phyloP scores from a whole-genome alignment of 345 rosid species.

The Erucastrum elatum region DNA sequence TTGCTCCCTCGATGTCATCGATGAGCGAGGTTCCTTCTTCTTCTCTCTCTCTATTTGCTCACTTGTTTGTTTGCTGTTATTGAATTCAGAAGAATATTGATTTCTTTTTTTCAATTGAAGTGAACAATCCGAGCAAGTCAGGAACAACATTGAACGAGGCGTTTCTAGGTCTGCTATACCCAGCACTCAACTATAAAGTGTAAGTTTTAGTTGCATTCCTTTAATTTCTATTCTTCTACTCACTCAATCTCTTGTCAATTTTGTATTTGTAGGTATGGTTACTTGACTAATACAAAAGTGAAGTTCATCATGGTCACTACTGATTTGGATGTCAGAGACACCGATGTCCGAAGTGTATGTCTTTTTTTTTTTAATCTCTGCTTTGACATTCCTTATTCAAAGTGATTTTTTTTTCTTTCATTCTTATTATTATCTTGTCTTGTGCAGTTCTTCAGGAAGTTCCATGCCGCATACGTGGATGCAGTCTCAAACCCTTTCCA shows the following conservation, averaged over 20 bases:
- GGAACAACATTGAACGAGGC: slow-evolving; percentile 77
- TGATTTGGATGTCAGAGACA: slow-evolving; percentile 79
- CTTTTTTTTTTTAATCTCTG: background rate
- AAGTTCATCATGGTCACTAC: slow-evolving; percentile 80
- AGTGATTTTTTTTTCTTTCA: background rate
- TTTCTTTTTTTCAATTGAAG: too few relatives aligned
- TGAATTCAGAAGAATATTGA: background rate
- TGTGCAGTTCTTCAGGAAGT: slow-evolving; percentile 52
- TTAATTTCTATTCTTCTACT: background rate
- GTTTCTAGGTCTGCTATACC: slow-evolving; percentile 82
- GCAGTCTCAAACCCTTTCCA: slow-evolving; percentile 91
- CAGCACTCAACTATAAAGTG: slow-evolving; percentile 90
- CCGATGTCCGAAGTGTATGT: slow-evolving; percentile 83
- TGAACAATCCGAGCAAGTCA: slow-evolving; percentile 88
- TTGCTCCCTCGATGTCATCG: slow-evolving; percentile 60
- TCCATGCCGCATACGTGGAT: slow-evolving; percentile 85
- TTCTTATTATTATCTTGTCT: background rate
- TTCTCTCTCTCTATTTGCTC: background rate
- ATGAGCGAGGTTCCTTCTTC: slow-evolving; percentile 60
- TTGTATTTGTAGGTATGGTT: slow-evolving; percentile 57
- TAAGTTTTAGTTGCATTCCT: slow-evolving; percentile 31
- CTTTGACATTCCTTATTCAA: too few relatives aligned
- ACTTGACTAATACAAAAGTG: slow-evolving; percentile 88
- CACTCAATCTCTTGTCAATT: slow-evolving; percentile 2
- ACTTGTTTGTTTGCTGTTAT: background rate